Base-by-base conservation (phyloP, 352 stramenopile species). In the Phytophthora boehmeriae region DNA sequence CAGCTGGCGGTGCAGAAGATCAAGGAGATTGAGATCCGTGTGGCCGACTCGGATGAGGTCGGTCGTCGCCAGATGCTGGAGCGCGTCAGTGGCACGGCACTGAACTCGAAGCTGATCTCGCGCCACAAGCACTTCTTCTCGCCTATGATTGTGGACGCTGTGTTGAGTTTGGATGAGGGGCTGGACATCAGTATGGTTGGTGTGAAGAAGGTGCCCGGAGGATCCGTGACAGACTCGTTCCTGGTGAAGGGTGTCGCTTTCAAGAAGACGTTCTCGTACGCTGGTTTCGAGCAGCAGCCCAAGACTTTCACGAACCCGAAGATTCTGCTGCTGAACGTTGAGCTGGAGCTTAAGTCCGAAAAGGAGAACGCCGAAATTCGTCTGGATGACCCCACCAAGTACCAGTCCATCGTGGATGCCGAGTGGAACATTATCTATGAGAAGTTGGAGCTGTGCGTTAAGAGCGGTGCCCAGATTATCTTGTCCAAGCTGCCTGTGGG, bases 351-450 rank as follows among this genome's bases (percentile, higher is more conserved):
- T 50, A 99, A 99, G 85, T 97, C 85, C 30, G 97, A 99, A 80
- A 99, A 99, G 80, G 97, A 99, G 80, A 99, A 99, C 81, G 97
- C 97, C 38, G 97, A 99, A 70, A 93, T 99, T 42, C 93, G 97
- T 50, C 98, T 99, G 67, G 92, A 97, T 39, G 96, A 98, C 79
- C 97, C 97, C n/a, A 79, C 88, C 36, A 86, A 99, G 72, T 99
- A 99, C 86, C 97, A 99, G 84, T 98, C 90, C 48, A 99, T 99
- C 71, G 97, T 99, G 8, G 97, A 99, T 68, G 97, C 97, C 19
- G 97, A 99, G 80, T 99, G 97, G 97, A 95, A 97, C 69, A 99
- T 99, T 66, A 99, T 99, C 75, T 99, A 99, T 80, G 96, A 99
- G 62, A 99, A 99, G 75, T 83, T 98, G 34, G 92, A 97, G 20